Evolutionary conservation across 805 yeast genomes (phyloP).

Genomic region (Dipodascopsis uninucleata): DNA sequence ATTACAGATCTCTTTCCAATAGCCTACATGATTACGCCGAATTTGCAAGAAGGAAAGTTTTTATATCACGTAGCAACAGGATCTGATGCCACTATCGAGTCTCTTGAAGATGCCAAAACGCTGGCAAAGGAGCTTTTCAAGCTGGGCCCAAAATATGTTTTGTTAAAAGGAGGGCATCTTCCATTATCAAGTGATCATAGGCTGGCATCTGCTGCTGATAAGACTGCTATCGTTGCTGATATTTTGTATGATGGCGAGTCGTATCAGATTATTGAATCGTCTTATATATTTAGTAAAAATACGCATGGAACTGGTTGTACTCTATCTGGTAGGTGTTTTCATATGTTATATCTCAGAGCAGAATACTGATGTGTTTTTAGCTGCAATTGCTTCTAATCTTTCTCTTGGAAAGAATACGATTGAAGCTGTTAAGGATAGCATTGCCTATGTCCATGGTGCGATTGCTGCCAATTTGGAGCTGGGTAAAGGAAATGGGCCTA

Average conservation of each 20-base stretch:
- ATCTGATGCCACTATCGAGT: constrained; percentile 28
- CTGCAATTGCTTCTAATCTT: constrained; percentile 72
- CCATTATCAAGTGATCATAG: constrained; percentile 23
- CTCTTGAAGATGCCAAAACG: constrained; percentile 42
- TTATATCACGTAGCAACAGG: constrained; percentile 33
- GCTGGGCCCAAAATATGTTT: constrained; percentile 48
- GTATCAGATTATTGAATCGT: constrained; percentile 47
- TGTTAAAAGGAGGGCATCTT: constrained; percentile 83
- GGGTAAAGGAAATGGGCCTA: constrained; percentile 62
- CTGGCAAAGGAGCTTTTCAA: constrained; percentile 43
- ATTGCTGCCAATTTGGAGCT: constrained; percentile 49
- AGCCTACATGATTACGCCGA: constrained; percentile 71
- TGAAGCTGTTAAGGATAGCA: constrained; percentile 53
- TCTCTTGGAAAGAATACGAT: constrained; percentile 51
- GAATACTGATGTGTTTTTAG: constrained; percentile 30
- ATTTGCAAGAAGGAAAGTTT: constrained; percentile 59
- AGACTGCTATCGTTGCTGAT: constrained; percentile 44
- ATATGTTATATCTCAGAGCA: neutral
- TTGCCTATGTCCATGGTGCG: constrained; percentile 65
- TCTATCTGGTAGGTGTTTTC: constrained; percentile 43
- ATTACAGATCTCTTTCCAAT: constrained; percentile 46
- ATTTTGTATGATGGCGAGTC: constrained; percentile 48
- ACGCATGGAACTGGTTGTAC: constrained; percentile 94
- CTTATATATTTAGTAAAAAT: constrained; percentile 46
- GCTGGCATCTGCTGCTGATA: constrained; percentile 13